These are phyloP conservation scores for Kluyveromyces aestuarii DNA, from an alignment of 805 yeast genomes.

Conservation along the genomic window DNA sequence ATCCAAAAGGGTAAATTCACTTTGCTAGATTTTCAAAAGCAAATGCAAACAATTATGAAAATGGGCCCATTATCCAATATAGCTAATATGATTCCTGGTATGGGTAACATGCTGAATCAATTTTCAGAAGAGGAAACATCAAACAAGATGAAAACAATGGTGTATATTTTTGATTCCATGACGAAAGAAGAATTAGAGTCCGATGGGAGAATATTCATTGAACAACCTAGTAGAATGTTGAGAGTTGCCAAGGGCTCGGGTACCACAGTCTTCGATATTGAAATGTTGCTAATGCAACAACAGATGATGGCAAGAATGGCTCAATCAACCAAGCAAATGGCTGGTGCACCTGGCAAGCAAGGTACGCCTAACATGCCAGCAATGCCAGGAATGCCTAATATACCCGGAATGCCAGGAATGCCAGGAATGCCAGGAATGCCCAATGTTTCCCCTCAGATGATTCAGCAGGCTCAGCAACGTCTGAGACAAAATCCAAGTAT, in stretches of 20 bases:
- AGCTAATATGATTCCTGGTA: conserved; percentile 91
- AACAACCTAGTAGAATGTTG: conserved; percentile 76
- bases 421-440: conserved; percentile 47
- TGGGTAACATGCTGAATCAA: conserved; percentile 77
- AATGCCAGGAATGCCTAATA: conserved; percentile 41
- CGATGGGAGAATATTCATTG: conserved; percentile 73
- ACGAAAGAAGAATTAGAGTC: conserved; percentile 82
- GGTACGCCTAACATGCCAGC: conserved; percentile 47
- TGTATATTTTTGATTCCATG: conserved; percentile 92
- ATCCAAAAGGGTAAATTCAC: conserved; percentile 94
- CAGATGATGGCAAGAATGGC: conserved; percentile 94
- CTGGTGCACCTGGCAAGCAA: conserved; percentile 33
- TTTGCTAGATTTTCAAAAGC: conserved; percentile 82
- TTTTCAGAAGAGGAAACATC: conserved; percentile 90
- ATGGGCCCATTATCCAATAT: conserved; percentile 95
- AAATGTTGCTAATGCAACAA: conserved; percentile 85
- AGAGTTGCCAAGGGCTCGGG: conserved; percentile 95
- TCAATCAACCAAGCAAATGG: conserved; percentile 41
- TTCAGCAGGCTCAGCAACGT: conserved; percentile 48
- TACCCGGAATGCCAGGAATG: conserved; percentile 53
- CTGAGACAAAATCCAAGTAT: conserved; percentile 64
- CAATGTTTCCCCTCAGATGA: conserved; percentile 31
- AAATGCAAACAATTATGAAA: conserved; percentile 89
- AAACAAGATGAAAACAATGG: conserved; percentile 76
- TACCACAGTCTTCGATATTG: conserved; percentile 84